A percentile compares a stretch with the other conserved stretches of the same genome.
phyloP scores from a whole-genome alignment of 1,284 basidiomycete genomes.

The Pseudozyma flocculosa region DNA sequence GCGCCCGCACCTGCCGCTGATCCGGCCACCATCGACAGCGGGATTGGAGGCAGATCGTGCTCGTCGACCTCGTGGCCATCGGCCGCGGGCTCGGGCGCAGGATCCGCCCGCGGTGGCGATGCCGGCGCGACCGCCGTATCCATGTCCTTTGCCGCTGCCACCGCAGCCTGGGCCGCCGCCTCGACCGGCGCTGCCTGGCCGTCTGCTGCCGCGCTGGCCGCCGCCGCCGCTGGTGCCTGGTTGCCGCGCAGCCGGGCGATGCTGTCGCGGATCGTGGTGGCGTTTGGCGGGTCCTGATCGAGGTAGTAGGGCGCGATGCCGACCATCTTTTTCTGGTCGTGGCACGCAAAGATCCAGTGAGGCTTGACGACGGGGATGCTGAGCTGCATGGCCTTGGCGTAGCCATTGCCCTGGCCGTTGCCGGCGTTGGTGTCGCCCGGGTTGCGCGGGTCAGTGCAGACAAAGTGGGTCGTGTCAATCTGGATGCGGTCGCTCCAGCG shows the following conservation, averaged over 20 bases:
- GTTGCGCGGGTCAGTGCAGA: constrained; percentile 47
- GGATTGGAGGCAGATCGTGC: constrained; percentile 5
- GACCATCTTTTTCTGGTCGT: constrained; percentile 54
- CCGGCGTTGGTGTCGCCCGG: constrained; percentile 20
- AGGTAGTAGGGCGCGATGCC: constrained; percentile 53
- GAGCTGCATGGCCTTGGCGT: constrained; percentile 51
- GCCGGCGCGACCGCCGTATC: no score
- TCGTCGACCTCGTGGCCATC: not conserved
- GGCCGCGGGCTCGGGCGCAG: not conserved
- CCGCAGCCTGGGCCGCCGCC: not conserved
- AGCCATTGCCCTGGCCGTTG: constrained; percentile 18
- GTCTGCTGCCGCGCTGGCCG: constrained; percentile 2
- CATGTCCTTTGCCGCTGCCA: not conserved
- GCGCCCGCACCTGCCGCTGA: no score
- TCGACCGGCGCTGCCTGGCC: no score
- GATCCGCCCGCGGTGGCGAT: no score
- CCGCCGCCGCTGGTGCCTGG: constrained; percentile 1
- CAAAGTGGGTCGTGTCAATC: constrained; percentile 63
- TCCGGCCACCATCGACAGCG: not conserved
- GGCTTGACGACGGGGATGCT: constrained; percentile 56
- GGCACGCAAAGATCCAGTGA: constrained; percentile 57
- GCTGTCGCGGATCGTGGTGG: constrained; percentile 26
- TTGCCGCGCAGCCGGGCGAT: constrained; percentile 25
- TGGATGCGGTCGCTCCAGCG: constrained; percentile 83
- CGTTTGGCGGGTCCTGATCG: constrained; percentile 53